Conservation (phyloP, 306 rosid genomes). For the Elaeagnus macrophylla region DNA sequence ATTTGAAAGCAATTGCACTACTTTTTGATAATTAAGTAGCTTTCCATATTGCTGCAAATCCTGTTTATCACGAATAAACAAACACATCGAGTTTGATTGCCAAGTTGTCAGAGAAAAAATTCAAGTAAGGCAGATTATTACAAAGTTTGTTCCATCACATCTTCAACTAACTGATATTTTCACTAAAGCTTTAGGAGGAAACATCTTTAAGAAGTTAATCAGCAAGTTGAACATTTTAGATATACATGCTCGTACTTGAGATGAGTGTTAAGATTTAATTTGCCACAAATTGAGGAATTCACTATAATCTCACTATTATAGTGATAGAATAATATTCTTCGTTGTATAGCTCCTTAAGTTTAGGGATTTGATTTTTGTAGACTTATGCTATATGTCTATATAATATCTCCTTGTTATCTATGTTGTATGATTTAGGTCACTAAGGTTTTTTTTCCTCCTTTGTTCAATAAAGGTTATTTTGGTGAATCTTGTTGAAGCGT, state of each 20-base stretch:
- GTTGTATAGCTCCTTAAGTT: too few species aligned
- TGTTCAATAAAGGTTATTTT: too few species aligned
- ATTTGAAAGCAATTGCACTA: too few species aligned
- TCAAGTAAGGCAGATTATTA: not conserved
- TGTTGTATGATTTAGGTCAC: too few species aligned
- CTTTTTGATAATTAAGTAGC: constrained; percentile 4
- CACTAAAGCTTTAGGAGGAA: not conserved
- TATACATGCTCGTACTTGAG: not conserved
- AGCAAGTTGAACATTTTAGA: not conserved
- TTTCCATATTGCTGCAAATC: not conserved
- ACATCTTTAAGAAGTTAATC: not conserved
- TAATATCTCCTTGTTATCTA: too few species aligned
- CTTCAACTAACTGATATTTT: not conserved
- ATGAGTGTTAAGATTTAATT: not conserved
- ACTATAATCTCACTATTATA: too few species aligned
- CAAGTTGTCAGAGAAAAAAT: not conserved
- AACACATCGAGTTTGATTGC: not conserved
- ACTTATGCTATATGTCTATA: too few species aligned
- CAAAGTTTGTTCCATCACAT: not conserved
- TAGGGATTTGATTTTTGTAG: too few species aligned
- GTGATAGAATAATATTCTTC: too few species aligned
- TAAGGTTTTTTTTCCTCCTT: too few species aligned
- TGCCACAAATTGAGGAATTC: too few species aligned
- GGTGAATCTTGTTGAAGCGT: too few species aligned
- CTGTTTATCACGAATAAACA: not conserved